Percentiles rank a stretch among this genome's conserved stretches.
Evolutionary conservation across 2,329 filamentous ascomycete genomes (phyloP).

Genomic region (Ophiostoma piceae): DNA sequence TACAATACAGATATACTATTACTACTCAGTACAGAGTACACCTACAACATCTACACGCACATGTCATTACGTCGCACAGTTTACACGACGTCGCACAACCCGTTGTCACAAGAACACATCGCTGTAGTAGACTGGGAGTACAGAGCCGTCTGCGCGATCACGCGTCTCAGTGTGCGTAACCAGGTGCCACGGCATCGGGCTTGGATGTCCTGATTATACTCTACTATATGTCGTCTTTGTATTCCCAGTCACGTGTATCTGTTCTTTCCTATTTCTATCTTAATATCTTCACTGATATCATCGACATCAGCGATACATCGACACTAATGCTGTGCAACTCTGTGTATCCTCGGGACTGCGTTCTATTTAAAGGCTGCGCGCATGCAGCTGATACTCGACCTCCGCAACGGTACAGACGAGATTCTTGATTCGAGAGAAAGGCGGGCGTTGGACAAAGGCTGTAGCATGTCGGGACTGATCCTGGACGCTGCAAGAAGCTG

Average conservation of each 20-base stretch:
- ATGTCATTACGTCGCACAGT: neutral
- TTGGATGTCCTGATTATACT: neutral
- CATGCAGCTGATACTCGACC: neutral
- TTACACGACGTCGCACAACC: conserved; percentile 1
- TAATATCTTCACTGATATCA: too few relatives aligned
- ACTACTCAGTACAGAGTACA: too few relatives aligned
- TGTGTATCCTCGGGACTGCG: neutral
- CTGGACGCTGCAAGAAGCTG: neutral
- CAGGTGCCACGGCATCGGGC: neutral
- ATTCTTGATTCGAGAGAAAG: neutral
- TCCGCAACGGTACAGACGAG: neutral
- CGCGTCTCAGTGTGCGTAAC: conserved; percentile 8
- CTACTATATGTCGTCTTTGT: neutral
- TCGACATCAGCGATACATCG: too few relatives aligned
- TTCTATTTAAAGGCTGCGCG: neutral
- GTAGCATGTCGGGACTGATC: neutral
- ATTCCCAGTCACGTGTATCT: neutral
- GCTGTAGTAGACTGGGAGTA: neutral
- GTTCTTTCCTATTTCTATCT: neutral
- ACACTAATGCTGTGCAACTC: neutral
- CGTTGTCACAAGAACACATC: conserved; percentile 10
- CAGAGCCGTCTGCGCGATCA: neutral
- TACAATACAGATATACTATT: too few relatives aligned
- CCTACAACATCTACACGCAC: neutral
- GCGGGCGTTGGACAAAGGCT: neutral